phyloP scores from a whole-genome alignment of 345 rosid species.

The Populus deltoides region DNA sequence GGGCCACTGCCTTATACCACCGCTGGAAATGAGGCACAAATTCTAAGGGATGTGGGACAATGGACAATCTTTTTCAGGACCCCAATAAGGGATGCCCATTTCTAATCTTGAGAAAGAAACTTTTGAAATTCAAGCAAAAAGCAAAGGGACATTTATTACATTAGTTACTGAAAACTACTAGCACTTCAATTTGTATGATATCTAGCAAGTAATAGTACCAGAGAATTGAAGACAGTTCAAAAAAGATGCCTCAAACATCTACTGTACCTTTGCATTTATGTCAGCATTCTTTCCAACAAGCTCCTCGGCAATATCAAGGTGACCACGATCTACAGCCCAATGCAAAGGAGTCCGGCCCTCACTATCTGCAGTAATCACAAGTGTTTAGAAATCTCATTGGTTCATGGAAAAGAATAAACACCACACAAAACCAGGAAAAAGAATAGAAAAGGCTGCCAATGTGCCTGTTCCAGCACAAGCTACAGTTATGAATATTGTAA shows the following conservation, averaged over 20 bases:
- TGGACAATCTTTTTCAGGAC: background rate
- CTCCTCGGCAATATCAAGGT: conserved; percentile 45
- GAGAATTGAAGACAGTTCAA: background rate
- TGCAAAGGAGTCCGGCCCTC: conserved; percentile 93
- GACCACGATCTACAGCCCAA: conserved; percentile 97
- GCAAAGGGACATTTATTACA: background rate
- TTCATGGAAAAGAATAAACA: background rate
- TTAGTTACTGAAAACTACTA: background rate
- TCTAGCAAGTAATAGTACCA: background rate
- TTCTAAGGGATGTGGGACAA: background rate
- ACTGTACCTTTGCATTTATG: conserved; percentile 70
- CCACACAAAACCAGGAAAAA: background rate
- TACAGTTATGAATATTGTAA: background rate
- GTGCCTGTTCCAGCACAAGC: background rate
- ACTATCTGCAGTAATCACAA: conserved; percentile 56
- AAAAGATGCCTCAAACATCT: background rate
- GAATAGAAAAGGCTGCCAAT: background rate
- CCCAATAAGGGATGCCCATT: background rate
- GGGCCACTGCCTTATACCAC: background rate
- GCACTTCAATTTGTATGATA: background rate
- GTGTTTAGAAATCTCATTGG: background rate
- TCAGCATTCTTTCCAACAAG: conserved; percentile 66
- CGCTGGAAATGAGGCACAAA: background rate
- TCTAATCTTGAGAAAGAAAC: background rate
- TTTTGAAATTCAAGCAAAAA: background rate